These are phyloP conservation scores for Trichoderma atrobrunneum DNA, from an alignment of 2,329 filamentous ascomycete genomes.

Conservation along the genomic window DNA sequence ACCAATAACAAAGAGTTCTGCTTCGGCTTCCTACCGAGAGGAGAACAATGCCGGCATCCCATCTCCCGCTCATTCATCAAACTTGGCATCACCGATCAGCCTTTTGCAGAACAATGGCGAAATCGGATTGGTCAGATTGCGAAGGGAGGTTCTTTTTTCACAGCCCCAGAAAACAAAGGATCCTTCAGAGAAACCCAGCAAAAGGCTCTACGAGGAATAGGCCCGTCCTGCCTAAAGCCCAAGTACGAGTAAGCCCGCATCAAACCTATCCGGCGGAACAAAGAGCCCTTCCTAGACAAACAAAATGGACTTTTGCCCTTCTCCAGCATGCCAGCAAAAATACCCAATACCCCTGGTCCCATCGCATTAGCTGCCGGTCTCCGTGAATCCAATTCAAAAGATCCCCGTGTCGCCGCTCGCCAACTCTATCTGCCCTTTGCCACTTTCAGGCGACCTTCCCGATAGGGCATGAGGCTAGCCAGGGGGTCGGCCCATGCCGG, in stretches of 20 bases:
- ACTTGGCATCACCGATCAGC: neutral
- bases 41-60: neutral
- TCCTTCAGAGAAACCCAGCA: neutral
- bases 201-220: neutral
- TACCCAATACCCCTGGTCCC: neutral
- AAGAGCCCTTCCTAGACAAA: neutral
- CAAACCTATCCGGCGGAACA: neutral
- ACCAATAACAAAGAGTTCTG: neutral
- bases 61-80: neutral
- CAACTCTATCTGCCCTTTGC: neutral
- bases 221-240: neutral
- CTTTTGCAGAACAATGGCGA: neutral
- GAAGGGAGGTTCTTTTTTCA: neutral
- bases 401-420: neutral
- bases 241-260: neutral
- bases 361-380: neutral
- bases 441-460: slow-evolving; percentile 10
- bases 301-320: neutral
- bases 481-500: neutral
- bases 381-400: slow-evolving; percentile 6
- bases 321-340: neutral
- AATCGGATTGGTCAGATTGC: neutral
- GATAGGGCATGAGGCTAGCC: neutral
- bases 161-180: neutral
- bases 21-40: neutral